These are phyloP conservation scores for Wilcoxina mikolae DNA, from an alignment of 495 filamentous ascomycete species.

Conservation along the genomic window DNA sequence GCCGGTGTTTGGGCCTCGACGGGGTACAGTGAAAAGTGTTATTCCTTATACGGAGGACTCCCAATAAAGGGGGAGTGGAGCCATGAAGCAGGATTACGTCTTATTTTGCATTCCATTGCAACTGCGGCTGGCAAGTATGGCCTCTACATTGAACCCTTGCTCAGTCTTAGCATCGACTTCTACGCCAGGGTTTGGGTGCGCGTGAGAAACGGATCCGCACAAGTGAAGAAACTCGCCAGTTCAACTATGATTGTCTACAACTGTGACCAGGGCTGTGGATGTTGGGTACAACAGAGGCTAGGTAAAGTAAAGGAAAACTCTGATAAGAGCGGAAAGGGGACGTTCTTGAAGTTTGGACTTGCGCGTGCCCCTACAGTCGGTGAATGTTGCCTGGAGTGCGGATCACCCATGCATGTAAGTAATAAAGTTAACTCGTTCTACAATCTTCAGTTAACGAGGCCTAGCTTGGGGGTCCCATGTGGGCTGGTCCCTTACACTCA, in stretches of 20 bases:
- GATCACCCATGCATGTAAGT: slow-evolving; percentile 54
- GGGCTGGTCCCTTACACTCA: slow-evolving; percentile 77
- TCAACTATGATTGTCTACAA: slow-evolving; percentile 89
- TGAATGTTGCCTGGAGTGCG: slow-evolving; percentile 63
- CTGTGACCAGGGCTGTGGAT: slow-evolving; percentile 77
- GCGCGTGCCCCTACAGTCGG: slow-evolving; percentile 50
- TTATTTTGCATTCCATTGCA: slow-evolving; percentile 69
- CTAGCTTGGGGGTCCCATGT: slow-evolving; percentile 73
- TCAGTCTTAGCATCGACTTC: slow-evolving; percentile 89
- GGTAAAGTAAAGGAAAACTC: slow-evolving; percentile 46
- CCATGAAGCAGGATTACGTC: slow-evolving; percentile 77
- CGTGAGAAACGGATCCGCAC: slow-evolving; percentile 55
- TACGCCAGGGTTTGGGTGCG: slow-evolving; percentile 86
- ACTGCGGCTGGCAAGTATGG: slow-evolving; percentile 70
- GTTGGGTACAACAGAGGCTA: slow-evolving; percentile 66
- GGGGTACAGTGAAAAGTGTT: slow-evolving; percentile 86
- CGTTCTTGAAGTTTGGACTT: slow-evolving; percentile 59
- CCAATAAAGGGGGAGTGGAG: slow-evolving; percentile 68
- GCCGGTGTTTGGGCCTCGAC: slow-evolving; percentile 84
- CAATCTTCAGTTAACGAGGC: background rate
- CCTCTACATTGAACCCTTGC: slow-evolving; percentile 74
- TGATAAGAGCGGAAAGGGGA: slow-evolving; percentile 51
- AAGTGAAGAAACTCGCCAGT: slow-evolving; percentile 75
- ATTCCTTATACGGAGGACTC: slow-evolving; percentile 74
- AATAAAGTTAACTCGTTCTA: background rate